Conservation (phyloP, 2,329 filamentous ascomycete genomes). For the Fusarium algeriense region DNA sequence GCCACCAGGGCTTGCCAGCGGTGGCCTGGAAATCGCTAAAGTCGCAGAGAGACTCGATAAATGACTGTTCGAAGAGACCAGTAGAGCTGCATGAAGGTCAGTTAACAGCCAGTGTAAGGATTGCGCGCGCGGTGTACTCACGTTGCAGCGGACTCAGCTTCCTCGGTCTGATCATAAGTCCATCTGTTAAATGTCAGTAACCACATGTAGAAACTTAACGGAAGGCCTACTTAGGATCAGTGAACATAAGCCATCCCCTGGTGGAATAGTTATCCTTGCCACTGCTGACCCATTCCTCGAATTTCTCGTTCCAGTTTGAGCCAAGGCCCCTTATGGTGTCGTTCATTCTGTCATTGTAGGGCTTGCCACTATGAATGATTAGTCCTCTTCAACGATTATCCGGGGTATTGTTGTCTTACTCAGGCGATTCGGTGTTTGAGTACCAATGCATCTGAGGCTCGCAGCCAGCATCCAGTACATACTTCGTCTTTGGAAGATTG, state of each 20-base stretch:
- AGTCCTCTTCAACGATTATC: accelerated
- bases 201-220: accelerated
- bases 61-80: slow-evolving; percentile 25
- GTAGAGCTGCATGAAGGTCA: slow-evolving; percentile 2
- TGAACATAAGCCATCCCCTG: slow-evolving; percentile 21
- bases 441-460: slow-evolving; percentile 26
- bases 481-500: background rate
- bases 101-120: accelerated
- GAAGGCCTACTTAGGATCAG: background rate
- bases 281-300: background rate
- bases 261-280: slow-evolving; percentile 19
- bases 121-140: background rate
- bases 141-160: slow-evolving; percentile 14
- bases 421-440: background rate
- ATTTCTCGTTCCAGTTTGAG: slow-evolving; percentile 4
- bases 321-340: background rate
- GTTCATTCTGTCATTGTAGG: background rate
- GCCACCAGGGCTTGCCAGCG: background rate
- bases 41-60: slow-evolving; percentile 24
- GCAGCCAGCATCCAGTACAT: background rate
- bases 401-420: accelerated
- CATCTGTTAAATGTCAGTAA: background rate
- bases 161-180: slow-evolving; percentile 10
- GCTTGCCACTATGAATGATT: background rate
- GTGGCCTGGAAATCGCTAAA: slow-evolving; percentile 31